These are phyloP conservation scores for Alternaria burnsii DNA, from an alignment of 2,329 filamentous ascomycete genomes.

Conservation along the genomic window DNA sequence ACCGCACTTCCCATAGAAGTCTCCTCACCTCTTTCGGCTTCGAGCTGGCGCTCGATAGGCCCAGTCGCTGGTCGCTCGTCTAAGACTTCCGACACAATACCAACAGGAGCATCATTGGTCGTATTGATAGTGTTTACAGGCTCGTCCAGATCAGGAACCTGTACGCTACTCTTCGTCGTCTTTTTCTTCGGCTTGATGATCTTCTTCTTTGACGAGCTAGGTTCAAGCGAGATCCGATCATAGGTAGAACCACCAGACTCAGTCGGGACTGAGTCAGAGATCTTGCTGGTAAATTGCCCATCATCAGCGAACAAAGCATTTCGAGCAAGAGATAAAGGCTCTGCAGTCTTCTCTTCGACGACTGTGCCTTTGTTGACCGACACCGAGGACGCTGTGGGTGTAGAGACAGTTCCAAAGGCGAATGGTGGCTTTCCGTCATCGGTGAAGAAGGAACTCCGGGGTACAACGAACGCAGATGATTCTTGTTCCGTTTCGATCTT, in stretches of 20 bases:
- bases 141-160: constrained; percentile 13
- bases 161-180: constrained; percentile 27
- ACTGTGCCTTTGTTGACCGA: neutral
- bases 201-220: constrained; percentile 32
- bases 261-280: neutral
- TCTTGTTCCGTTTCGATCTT: neutral
- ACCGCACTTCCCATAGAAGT: constrained; percentile 7
- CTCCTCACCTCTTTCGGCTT: neutral
- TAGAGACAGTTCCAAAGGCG: neutral
- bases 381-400: neutral
- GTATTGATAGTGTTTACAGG: neutral
- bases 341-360: neutral
- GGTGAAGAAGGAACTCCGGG: constrained; percentile 15
- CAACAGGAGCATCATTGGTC: neutral
- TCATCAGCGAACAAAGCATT: constrained; percentile 16
- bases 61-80: neutral
- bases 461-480: neutral
- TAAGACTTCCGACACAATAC: neutral
- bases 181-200: constrained; percentile 40
- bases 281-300: constrained; percentile 7
- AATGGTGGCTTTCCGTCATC: constrained; percentile 18
- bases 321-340: constrained; percentile 2
- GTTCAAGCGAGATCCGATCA: constrained; percentile 20
- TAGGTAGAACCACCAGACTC: constrained; percentile 12
- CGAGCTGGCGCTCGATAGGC: neutral